Evolutionary conservation across 129 eudicot genomes (phyloP).

Genomic region (Chrysanthemum makinoi): DNA sequence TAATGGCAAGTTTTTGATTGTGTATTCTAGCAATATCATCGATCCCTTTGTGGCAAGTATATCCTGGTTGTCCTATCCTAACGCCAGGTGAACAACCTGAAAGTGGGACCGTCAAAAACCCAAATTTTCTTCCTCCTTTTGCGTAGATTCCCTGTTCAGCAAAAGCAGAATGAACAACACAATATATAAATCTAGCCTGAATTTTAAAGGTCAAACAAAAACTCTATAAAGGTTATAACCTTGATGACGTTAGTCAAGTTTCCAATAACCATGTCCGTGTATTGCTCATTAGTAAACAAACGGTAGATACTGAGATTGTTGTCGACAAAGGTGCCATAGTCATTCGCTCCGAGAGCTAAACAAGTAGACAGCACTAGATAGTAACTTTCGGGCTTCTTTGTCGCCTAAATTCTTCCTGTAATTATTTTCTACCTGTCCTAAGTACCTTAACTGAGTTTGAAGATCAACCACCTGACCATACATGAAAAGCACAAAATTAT

Average conservation of each 20-base stretch:
- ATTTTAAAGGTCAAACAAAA: too few relatives aligned
- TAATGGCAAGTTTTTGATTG: conserved; percentile 18
- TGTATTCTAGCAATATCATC: conserved; percentile 31
- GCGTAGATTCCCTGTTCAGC: conserved; percentile 41
- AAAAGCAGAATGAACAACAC: not conserved
- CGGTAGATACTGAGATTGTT: too few relatives aligned
- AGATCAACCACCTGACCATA: conserved; percentile 45
- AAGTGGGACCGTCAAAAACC: conserved; percentile 32
- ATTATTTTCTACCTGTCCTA: conserved; percentile 28
- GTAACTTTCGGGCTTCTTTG: conserved; percentile 10
- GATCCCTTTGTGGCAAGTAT: conserved; percentile 31
- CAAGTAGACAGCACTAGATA: conserved; percentile 49
- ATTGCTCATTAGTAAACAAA: conserved; percentile 22
- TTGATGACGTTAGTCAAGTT: conserved; percentile 37
- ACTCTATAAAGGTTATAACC: conserved; percentile 17
- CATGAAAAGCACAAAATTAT: not conserved
- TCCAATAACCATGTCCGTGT: conserved; percentile 42
- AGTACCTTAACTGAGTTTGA: conserved; percentile 39
- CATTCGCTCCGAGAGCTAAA: conserved; percentile 54
- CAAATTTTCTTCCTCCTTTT: conserved; percentile 56
- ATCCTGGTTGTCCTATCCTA: conserved; percentile 16
- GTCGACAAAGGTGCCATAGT: conserved; percentile 35
- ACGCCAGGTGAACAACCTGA: conserved; percentile 48
- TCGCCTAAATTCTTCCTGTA: conserved; percentile 27
- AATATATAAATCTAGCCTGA: not conserved